These are phyloP conservation scores for Oenanthe sinensis DNA, from an alignment of 129 eudicot species.

Conservation along the genomic window DNA sequence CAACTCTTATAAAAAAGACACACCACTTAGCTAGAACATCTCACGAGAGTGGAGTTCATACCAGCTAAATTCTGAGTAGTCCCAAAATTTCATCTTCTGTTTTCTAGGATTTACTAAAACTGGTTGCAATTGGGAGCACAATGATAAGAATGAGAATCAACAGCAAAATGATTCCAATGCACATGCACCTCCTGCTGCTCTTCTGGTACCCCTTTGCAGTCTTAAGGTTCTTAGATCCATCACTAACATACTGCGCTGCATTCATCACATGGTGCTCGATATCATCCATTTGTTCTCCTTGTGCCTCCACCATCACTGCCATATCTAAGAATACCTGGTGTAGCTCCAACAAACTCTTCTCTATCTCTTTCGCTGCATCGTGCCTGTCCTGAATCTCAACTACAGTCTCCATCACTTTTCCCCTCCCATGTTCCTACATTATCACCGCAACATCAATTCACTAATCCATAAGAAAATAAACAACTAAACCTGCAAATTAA, in stretches of 20 bases:
- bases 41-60: slow-evolving; percentile 9
- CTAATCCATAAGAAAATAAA: neutral
- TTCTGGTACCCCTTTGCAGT: slow-evolving; percentile 69
- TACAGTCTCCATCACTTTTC: slow-evolving; percentile 82
- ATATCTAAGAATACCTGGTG: slow-evolving; percentile 93
- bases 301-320: slow-evolving; percentile 98
- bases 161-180: slow-evolving; percentile 62
- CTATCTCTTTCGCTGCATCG: slow-evolving; percentile 92
- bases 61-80: neutral
- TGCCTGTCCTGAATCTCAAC: slow-evolving; percentile 91
- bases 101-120: slow-evolving; percentile 44
- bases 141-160: slow-evolving; percentile 56
- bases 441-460: neutral
- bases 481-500: neutral
- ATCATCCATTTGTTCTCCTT: slow-evolving; percentile 92
- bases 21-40: neutral
- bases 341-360: slow-evolving; percentile 73
- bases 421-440: slow-evolving; percentile 72
- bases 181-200: slow-evolving; percentile 68
- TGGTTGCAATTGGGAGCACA: slow-evolving; percentile 56
- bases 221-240: slow-evolving; percentile 68
- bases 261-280: slow-evolving; percentile 87
- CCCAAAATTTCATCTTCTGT: too few species aligned
- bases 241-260: slow-evolving; percentile 66
- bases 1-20: neutral